phyloP scores from a whole-genome alignment of 2,329 filamentous ascomycete genomes.

The Xylariaceae sp. region DNA sequence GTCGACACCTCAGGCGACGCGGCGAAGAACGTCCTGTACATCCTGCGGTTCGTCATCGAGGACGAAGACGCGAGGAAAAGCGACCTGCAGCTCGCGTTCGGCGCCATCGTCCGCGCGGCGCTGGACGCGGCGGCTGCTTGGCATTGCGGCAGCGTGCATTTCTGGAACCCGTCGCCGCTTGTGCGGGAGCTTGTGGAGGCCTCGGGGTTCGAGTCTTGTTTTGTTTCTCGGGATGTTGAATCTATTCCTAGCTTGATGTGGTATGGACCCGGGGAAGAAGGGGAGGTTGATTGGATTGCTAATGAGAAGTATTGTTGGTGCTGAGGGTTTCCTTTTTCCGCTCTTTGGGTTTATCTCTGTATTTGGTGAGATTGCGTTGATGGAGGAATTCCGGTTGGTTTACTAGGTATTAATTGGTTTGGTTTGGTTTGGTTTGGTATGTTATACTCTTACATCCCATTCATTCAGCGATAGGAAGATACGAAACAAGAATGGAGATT shows the following conservation, averaged over 20 bases:
- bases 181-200: slow-evolving; percentile 45
- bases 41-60: slow-evolving; percentile 66
- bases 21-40: slow-evolving; percentile 62
- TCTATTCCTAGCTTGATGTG: slow-evolving; percentile 70
- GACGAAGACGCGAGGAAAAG: slow-evolving; percentile 31
- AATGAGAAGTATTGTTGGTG: slow-evolving; percentile 81
- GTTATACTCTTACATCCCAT: not conserved
- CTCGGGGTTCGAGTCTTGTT: slow-evolving; percentile 46
- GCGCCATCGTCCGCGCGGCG: slow-evolving; percentile 62
- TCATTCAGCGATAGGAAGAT: too few relatives aligned
- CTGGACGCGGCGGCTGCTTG: slow-evolving; percentile 67
- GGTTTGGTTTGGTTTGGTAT: too few relatives aligned
- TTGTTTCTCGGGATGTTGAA: slow-evolving; percentile 55
- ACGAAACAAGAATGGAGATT: too few relatives aligned
- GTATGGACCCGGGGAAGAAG: slow-evolving; percentile 53
- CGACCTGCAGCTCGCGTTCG: slow-evolving; percentile 49
- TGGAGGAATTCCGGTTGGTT: too few relatives aligned
- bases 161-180: slow-evolving; percentile 74
- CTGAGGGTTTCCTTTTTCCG: slow-evolving; percentile 36
- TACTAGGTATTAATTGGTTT: too few relatives aligned
- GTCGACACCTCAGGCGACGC: slow-evolving; percentile 45
- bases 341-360: too few relatives aligned
- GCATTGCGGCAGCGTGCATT: slow-evolving; percentile 64
- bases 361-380: too few relatives aligned
- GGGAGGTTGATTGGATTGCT: slow-evolving; percentile 64